These are phyloP conservation scores for Trichosporon sp. DNA, from an alignment of 1,284 basidiomycete species.

Conservation along the genomic window DNA sequence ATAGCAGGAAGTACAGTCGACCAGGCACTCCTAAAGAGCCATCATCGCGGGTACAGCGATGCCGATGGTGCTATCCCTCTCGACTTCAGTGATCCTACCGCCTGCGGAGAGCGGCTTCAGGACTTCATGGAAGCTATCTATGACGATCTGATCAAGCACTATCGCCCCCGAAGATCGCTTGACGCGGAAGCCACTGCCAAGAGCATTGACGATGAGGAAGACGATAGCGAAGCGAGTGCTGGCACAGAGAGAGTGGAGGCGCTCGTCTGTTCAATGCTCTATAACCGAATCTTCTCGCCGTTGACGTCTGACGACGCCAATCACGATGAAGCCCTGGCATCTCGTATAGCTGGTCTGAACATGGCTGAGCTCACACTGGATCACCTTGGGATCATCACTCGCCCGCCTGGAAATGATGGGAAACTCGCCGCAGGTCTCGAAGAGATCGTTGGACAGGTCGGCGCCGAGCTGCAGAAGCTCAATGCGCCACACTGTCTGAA, in stretches of 20 bases:
- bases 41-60: conserved; percentile 16
- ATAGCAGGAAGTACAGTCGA: conserved; percentile 13
- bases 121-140: conserved; percentile 64
- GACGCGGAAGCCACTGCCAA: neutral
- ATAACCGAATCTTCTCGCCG: conserved; percentile 63
- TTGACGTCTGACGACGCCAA: conserved; percentile 68
- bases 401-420: conserved; percentile 46
- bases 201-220: conserved; percentile 17
- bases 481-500: conserved; percentile 56
- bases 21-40: conserved; percentile 28
- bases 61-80: conserved; percentile 14
- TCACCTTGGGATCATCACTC: conserved; percentile 74
- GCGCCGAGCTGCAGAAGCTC: conserved; percentile 63
- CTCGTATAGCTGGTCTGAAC: conserved; percentile 81
- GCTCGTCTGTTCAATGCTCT: conserved; percentile 63
- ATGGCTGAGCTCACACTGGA: conserved; percentile 77
- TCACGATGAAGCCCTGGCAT: conserved; percentile 81
- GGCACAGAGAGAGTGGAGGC: conserved; percentile 67
- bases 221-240: conserved; percentile 39
- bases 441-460: conserved; percentile 53
- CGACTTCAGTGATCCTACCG: conserved; percentile 37
- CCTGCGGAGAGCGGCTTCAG: conserved; percentile 60
- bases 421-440: conserved; percentile 61
- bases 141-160: conserved; percentile 51
- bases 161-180: conserved; percentile 15